These are phyloP conservation scores for Rachicladosporium sp. DNA, from an alignment of 2,329 filamentous ascomycete species.

Conservation along the genomic window DNA sequence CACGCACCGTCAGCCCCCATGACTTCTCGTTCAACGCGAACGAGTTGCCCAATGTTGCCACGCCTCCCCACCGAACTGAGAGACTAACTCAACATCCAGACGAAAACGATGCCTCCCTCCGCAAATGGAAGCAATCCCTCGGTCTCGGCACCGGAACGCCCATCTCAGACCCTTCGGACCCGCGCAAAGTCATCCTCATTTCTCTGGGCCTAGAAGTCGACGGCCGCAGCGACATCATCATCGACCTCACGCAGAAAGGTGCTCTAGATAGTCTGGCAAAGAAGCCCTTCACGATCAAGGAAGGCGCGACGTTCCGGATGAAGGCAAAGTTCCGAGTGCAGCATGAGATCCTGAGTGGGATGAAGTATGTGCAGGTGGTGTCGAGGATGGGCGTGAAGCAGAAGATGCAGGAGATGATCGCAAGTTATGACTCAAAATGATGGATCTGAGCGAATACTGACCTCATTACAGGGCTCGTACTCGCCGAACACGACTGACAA, in stretches of 20 bases:
- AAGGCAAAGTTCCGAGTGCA: slow-evolving; percentile 89
- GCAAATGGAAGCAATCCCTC: slow-evolving; percentile 94
- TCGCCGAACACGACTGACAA: slow-evolving; percentile 84
- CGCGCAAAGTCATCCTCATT: slow-evolving; percentile 84
- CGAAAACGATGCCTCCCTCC: slow-evolving; percentile 77
- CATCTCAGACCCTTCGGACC: slow-evolving; percentile 51
- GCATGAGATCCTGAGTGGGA: slow-evolving; percentile 85
- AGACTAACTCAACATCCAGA: slow-evolving; percentile 29
- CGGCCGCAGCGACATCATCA: slow-evolving; percentile 72
- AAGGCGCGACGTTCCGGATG: slow-evolving; percentile 88
- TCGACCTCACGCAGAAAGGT: slow-evolving; percentile 67
- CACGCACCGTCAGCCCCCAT: no score
- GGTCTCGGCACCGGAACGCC: slow-evolving; percentile 56
- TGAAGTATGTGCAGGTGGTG: slow-evolving; percentile 92
- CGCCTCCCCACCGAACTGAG: no score
- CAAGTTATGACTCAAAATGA: slow-evolving; percentile 34
- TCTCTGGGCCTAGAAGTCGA: slow-evolving; percentile 75
- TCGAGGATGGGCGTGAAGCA: slow-evolving; percentile 78
- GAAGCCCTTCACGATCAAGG: slow-evolving; percentile 95
- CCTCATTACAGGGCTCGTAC: slow-evolving; percentile 60
- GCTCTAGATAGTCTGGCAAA: slow-evolving; percentile 69
- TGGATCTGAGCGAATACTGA: background rate
- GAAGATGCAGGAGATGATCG: slow-evolving; percentile 98
- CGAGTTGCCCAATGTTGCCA: no score
- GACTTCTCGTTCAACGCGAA: no score